Evolutionary conservation across 768 basidiomycete genomes (phyloP), one percentile per base, ranked within the genome.

Genomic region (Suillus sp.): DNA sequence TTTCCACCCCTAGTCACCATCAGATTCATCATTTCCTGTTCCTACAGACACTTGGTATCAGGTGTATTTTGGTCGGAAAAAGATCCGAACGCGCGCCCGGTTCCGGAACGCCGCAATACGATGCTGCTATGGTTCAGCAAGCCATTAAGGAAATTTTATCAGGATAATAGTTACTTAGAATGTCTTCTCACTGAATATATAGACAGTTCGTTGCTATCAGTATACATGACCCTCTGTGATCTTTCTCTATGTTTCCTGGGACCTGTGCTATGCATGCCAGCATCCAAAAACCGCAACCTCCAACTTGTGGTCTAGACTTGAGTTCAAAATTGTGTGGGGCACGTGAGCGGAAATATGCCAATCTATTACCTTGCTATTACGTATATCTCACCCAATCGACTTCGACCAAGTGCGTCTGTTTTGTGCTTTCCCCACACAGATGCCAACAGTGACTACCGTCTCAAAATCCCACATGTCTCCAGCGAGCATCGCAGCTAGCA

Each of bases 21-120:
- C 55, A 40, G 25, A 40, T 16, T 59, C 37, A 37, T 60, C n/a
- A 4, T 11, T 56, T 62, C 45, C 64, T 57, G 38, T 37, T 57
- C 37, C 40, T 18, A 27, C 67, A 91, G 88, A 71, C 72, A 3
- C 72, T 90, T 61, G 89, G 90, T 6, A 86, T 92, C 27, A 78
- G 79, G 66, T 87, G 88, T 58, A 77, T 85, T 30, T 79, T 81
- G 72, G 76, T 88, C 20, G 79, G 77, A 60, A 78, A 68, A 42
- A 47, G 18, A 30, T 51, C 69, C 35, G 61, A 66, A 50, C 59
- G 64, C 16, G 61, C 58, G 54, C 71, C 67, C 53, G 69, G 71
- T 47, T 70, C 69, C 60, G 74, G 69, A 35, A 30, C 27, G 27
- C 72, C 72, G 32, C 72, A 72, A 48, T 89, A 86, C 65, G 79